Conservation (phyloP, 2,329 filamentous ascomycete species). For the Cephalotrichum gorgonifer region DNA sequence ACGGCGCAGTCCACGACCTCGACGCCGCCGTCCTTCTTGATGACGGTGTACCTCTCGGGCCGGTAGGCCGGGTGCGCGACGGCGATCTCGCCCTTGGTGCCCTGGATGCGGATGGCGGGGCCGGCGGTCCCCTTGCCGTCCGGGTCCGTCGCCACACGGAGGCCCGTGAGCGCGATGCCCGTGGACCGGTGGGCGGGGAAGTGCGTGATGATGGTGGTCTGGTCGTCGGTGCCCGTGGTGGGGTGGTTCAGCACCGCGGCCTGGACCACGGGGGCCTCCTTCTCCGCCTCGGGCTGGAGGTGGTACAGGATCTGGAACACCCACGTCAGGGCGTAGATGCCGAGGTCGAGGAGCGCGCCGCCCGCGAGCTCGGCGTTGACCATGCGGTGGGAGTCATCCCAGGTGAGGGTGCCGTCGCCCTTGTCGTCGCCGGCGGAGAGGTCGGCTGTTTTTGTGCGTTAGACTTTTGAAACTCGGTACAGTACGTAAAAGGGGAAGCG, state of each 20-base stretch:
- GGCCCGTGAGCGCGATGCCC: conserved; percentile 58
- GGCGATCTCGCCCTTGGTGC: conserved; percentile 72
- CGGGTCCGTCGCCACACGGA: conserved; percentile 53
- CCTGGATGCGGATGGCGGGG: conserved; percentile 69
- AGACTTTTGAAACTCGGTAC: background rate
- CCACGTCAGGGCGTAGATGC: conserved; percentile 85
- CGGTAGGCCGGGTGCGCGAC: conserved; percentile 62
- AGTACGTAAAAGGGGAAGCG: background rate
- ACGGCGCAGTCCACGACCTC: conserved; percentile 44
- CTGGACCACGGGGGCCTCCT: conserved; percentile 58
- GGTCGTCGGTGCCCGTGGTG: conserved; percentile 57
- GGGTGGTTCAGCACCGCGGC: conserved; percentile 67
- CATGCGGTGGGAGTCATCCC: conserved; percentile 59
- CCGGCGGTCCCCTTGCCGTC: conserved; percentile 48
- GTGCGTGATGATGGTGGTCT: conserved; percentile 64
- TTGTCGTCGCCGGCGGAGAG: conserved; percentile 50
- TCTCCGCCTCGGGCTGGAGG: conserved; percentile 56
- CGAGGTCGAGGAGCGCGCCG: conserved; percentile 72
- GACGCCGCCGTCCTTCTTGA: conserved; percentile 40
- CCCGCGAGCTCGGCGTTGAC: conserved; percentile 75
- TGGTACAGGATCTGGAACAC: conserved; percentile 84
- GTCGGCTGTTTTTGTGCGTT: conserved; percentile 33
- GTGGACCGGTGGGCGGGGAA: conserved; percentile 62
- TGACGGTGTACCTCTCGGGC: conserved; percentile 54
- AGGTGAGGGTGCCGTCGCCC: conserved; percentile 45